phyloP scores from a whole-genome alignment of 139 green algal genomes.

The Medakamo hakoo region DNA sequence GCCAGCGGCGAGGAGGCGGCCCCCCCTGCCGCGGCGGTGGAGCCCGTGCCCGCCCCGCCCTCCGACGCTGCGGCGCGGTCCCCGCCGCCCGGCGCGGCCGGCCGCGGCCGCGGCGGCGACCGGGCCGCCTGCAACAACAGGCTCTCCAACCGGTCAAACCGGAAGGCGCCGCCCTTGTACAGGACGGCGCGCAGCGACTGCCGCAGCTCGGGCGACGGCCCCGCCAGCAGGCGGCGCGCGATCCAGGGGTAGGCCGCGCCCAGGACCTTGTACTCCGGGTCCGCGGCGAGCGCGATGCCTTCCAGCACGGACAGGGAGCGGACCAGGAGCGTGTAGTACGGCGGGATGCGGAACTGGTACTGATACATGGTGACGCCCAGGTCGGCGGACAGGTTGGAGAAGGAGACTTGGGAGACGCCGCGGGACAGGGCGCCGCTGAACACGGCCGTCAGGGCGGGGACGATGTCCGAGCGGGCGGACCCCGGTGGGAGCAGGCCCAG shows the following conservation, averaged over 20 bases:
- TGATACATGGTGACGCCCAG: constrained; percentile 73
- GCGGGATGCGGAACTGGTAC: constrained; percentile 63
- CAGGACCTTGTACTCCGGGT: constrained; percentile 85
- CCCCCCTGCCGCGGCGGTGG: neutral
- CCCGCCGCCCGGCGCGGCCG: neutral
- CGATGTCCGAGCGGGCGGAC: constrained; percentile 31
- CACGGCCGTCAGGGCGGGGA: constrained; percentile 57
- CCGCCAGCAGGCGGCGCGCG: constrained; percentile 57
- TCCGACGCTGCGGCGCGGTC: neutral
- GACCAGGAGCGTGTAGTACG: constrained; percentile 83
- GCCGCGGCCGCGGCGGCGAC: constrained; percentile 12
- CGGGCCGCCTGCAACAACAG: constrained; percentile 48
- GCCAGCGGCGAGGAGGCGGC: constrained; percentile 33
- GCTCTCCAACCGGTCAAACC: constrained; percentile 60
- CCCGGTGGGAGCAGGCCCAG: constrained; percentile 63
- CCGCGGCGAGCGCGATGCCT: constrained; percentile 67
- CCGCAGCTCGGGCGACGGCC: constrained; percentile 45
- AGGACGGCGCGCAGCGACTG: constrained; percentile 56
- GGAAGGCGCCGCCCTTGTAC: constrained; percentile 49
- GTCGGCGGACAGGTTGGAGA: constrained; percentile 37
- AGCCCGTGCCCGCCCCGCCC: neutral
- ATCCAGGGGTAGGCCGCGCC: constrained; percentile 73
- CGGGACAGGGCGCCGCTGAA: constrained; percentile 50
- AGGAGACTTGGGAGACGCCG: constrained; percentile 66
- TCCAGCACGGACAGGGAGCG: constrained; percentile 69